Conservation (phyloP, 2,329 filamentous ascomycete genomes). For the Trichoderma oligosporum region DNA sequence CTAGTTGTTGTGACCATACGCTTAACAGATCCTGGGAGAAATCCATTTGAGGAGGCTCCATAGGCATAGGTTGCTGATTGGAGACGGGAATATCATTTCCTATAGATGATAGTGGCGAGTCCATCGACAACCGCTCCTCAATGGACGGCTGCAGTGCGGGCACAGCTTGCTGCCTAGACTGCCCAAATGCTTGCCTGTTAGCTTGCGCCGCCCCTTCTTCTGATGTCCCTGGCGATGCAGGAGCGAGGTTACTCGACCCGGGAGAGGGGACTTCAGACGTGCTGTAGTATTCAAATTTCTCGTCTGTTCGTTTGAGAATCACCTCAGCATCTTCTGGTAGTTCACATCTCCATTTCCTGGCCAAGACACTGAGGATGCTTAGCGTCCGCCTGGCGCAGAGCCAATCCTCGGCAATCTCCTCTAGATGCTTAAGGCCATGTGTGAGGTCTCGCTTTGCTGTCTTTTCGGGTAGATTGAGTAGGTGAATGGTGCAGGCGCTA, state of each 20-base stretch:
- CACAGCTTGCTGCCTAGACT: slow-evolving; percentile 34
- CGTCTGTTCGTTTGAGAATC: slow-evolving; percentile 73
- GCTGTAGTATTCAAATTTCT: slow-evolving; percentile 71
- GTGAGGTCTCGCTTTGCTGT: slow-evolving; percentile 85
- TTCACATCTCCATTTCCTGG: slow-evolving; percentile 84
- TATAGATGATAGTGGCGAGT: slow-evolving; percentile 17
- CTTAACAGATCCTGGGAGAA: slow-evolving; percentile 27
- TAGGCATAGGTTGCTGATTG: slow-evolving; percentile 3
- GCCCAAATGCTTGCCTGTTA: slow-evolving; percentile 33
- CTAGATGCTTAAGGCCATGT: slow-evolving; percentile 84
- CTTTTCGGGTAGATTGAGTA: slow-evolving; percentile 90
- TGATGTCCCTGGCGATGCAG: slow-evolving; percentile 29
- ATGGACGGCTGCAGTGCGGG: slow-evolving; percentile 18
- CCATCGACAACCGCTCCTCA: slow-evolving; percentile 19
- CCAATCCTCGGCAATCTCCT: slow-evolving; percentile 96
- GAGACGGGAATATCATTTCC: background rate
- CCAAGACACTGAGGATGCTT: slow-evolving; percentile 77
- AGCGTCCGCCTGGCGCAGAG: slow-evolving; percentile 81
- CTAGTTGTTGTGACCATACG: slow-evolving; percentile 25
- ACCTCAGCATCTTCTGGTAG: slow-evolving; percentile 77
- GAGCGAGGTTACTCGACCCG: slow-evolving; percentile 31
- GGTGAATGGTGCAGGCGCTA: slow-evolving; percentile 88
- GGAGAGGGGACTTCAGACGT: slow-evolving; percentile 59
- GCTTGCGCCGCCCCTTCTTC: slow-evolving; percentile 28
- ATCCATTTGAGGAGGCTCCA: slow-evolving; percentile 25